Evolutionary conservation across 2,329 filamentous ascomycete genomes (phyloP).

Genomic region (Pestalotiopsis sp.): DNA sequence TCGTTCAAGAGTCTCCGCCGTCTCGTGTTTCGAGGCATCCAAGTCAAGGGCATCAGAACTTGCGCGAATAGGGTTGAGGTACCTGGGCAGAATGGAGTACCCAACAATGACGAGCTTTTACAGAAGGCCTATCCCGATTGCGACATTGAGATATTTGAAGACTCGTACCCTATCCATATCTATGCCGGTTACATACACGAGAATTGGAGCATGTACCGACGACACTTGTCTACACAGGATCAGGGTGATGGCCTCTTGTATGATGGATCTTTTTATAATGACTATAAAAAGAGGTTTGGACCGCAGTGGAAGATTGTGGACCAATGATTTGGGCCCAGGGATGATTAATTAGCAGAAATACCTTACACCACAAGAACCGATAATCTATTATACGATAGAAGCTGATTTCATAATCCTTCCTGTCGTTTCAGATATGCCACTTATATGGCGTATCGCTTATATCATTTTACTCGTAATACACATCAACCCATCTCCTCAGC

Average conservation of each 20-base stretch:
- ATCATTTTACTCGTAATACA: background rate
- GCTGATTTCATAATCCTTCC: too few species aligned
- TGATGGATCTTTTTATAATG: background rate
- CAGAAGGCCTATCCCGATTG: constrained; percentile 3
- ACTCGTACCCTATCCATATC: constrained; percentile 3
- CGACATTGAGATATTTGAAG: constrained; percentile 6
- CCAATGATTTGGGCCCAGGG: background rate
- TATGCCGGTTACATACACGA: background rate
- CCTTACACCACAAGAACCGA: too few species aligned
- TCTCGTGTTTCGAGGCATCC: constrained; percentile 11
- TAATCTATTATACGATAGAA: too few species aligned
- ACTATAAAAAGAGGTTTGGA: constrained; percentile 8
- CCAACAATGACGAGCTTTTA: constrained; percentile 3
- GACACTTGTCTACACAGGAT: constrained; percentile 5
- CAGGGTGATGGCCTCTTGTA: constrained; percentile 12
- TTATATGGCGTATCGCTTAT: too few species aligned
- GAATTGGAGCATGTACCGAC: background rate
- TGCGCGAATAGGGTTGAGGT: background rate
- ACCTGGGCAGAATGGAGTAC: constrained; percentile 1
- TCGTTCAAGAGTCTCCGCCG: background rate
- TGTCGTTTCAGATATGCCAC: too few species aligned
- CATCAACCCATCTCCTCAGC: background rate
- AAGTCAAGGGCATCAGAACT: constrained; percentile 1
- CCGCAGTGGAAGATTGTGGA: constrained; percentile 7
- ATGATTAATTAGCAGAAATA: too few species aligned